These are phyloP conservation scores for Trichoderma arundinaceum DNA, from an alignment of 2,329 filamentous ascomycete species.

Conservation along the genomic window DNA sequence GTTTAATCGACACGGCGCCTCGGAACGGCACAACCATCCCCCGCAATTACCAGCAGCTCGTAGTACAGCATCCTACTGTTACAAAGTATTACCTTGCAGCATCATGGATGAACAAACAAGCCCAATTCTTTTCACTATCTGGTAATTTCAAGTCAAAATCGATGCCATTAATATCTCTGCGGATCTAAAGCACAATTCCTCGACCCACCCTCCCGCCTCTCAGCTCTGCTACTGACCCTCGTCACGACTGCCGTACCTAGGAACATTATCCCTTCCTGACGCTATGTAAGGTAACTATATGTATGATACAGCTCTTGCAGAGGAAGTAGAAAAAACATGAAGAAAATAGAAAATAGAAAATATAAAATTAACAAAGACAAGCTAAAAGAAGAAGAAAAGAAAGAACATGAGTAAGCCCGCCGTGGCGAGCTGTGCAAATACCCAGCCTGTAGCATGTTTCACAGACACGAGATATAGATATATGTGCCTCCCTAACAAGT, in stretches of 20 bases:
- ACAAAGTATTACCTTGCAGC: background rate
- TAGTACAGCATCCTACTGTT: background rate
- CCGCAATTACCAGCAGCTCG: conserved; percentile 32
- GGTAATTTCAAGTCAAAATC: background rate
- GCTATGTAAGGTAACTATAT: conserved; percentile 19
- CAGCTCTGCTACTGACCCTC: background rate
- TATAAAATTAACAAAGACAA: background rate
- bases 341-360: background rate
- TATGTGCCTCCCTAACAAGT: background rate
- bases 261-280: conserved; percentile 17
- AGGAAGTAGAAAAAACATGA: background rate
- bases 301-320: conserved; percentile 27
- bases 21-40: conserved; percentile 46
- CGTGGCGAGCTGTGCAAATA: background rate
- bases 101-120: background rate
- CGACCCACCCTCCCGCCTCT: background rate
- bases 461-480: background rate
- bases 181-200: background rate
- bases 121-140: background rate
- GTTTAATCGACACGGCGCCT: background rate
- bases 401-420: background rate
- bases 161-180: background rate
- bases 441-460: background rate
- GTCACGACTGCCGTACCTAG: background rate
- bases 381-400: background rate